These are phyloP conservation scores for Gigaspora rosea DNA, from an alignment of 192 early-diverging fungal genomes.

Conservation along the genomic window DNA sequence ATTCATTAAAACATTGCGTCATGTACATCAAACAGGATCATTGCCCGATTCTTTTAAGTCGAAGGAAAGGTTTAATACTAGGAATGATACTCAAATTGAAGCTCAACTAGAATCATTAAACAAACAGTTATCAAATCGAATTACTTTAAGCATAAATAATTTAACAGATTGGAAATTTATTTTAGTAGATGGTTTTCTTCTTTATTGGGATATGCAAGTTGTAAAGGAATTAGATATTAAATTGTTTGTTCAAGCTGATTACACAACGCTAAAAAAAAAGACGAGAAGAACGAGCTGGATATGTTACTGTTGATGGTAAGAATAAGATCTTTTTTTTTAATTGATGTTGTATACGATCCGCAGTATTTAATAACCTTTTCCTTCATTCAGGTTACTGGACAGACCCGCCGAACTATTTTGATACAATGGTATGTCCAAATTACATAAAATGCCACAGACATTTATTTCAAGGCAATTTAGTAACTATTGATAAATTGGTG, in stretches of 20 bases:
- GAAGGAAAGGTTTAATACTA: constrained; percentile 45
- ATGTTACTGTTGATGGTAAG: constrained; percentile 76
- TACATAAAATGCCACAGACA: constrained; percentile 54
- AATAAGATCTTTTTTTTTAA: background rate
- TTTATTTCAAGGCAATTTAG: background rate
- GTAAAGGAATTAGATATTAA: constrained; percentile 49
- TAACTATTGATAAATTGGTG: too few species aligned
- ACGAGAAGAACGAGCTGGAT: constrained; percentile 64
- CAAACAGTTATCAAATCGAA: background rate
- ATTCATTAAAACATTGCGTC: constrained; percentile 36
- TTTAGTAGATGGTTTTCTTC: constrained; percentile 81
- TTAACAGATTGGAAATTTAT: constrained; percentile 37
- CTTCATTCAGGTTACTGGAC: constrained; percentile 57
- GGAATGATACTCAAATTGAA: constrained; percentile 22
- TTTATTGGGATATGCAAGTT: constrained; percentile 59
- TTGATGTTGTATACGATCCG: background rate
- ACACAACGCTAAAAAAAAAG: constrained; percentile 62
- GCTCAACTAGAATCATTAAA: background rate
- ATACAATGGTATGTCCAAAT: constrained; percentile 76
- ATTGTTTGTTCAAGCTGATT: constrained; percentile 61
- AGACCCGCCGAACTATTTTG: constrained; percentile 79
- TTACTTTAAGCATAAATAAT: background rate
- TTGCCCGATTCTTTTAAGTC: constrained; percentile 43
- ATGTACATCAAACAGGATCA: constrained; percentile 39
- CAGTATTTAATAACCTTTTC: background rate